phyloP scores from a whole-genome alignment of 306 rosid species.

The Rosa persica region DNA sequence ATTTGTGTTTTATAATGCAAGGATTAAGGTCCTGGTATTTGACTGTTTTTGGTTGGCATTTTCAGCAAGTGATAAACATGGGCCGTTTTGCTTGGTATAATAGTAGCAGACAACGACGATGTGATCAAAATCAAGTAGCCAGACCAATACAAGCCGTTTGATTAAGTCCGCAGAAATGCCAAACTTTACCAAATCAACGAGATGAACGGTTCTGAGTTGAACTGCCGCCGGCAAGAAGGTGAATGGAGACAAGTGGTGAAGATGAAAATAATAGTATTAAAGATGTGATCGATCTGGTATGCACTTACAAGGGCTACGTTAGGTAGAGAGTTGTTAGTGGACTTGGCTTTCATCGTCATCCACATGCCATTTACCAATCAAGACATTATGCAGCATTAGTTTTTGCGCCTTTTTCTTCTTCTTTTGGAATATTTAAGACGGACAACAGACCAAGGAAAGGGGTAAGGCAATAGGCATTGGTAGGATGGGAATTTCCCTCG shows the following conservation, averaged over 20 bases:
- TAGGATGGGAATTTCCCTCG: background rate
- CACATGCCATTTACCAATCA: conserved; percentile 24
- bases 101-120: background rate
- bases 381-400: conserved; percentile 2
- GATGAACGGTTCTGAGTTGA: background rate
- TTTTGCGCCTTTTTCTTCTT: background rate
- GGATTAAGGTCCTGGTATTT: conserved; percentile 28
- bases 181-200: background rate
- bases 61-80: conserved; percentile 1
- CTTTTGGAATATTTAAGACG: background rate
- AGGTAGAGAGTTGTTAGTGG: conserved; percentile 44
- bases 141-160: conserved; percentile 29
- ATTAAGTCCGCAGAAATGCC: conserved; percentile 27
- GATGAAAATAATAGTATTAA: background rate
- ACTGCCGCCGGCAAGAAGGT: conserved; percentile 26
- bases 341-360: conserved; percentile 36
- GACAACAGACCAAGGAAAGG: background rate
- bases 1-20: background rate
- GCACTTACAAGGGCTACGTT: conserved; percentile 24
- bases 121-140: background rate
- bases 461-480: background rate
- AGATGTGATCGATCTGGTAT: conserved; percentile 37
- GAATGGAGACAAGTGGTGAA: background rate
- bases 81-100: conserved; percentile 6
- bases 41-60: conserved; percentile 22